These are phyloP conservation scores for Talaromyces piceae DNA, from an alignment of 2,329 filamentous ascomycete genomes.

Conservation along the genomic window DNA sequence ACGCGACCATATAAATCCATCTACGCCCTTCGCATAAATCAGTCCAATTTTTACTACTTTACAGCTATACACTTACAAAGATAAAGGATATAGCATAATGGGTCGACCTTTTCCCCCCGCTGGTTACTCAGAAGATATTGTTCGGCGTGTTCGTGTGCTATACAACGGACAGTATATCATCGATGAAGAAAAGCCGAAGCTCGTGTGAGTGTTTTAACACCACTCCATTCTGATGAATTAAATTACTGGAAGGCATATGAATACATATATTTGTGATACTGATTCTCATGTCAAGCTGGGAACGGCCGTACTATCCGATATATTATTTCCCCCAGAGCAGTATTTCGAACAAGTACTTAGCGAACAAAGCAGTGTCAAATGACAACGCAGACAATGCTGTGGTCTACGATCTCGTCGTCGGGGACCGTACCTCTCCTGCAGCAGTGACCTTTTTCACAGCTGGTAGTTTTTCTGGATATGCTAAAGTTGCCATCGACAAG, in stretches of 20 bases:
- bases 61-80: not conserved
- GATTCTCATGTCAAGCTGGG: conserved; percentile 2
- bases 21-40: not conserved
- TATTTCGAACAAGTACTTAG: not conserved
- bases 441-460: conserved; percentile 2
- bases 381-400: not conserved
- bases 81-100: not conserved
- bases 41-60: not conserved
- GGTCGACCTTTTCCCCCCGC: conserved; percentile 8
- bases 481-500: conserved; percentile 6
- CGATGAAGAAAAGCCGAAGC: conserved; percentile 8
- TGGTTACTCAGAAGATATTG: conserved; percentile 12
- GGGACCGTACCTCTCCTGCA: conserved; percentile 1
- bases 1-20: not conserved
- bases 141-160: conserved; percentile 9
- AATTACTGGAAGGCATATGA: too few species aligned
- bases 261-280: too few species aligned
- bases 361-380: not conserved
- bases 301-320: conserved; percentile 4
- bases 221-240: too few species aligned
- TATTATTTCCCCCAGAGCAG: conserved; percentile 7
- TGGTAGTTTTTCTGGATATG: conserved; percentile 1
- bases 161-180: conserved; percentile 10
- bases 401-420: conserved; percentile 6
- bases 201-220: conserved; percentile 9